These are phyloP conservation scores for Candida buenavistaensis DNA, from an alignment of 1,139 yeast genomes.

Conservation along the genomic window DNA sequence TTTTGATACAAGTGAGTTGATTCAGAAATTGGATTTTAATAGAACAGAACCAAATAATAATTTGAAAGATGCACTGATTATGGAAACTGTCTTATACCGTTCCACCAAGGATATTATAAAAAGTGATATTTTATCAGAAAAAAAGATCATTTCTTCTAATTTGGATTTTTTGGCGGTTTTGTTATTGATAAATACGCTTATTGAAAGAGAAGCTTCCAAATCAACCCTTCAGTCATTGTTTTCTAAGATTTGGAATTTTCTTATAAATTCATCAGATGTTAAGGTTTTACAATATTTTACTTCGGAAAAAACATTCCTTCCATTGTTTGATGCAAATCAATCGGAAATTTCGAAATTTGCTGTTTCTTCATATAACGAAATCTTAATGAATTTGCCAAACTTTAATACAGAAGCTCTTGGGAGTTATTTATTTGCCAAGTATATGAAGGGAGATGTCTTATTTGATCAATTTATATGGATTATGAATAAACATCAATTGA, in stretches of 20 bases:
- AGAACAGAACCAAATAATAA: constrained; percentile 2
- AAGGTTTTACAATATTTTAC: constrained; percentile 18
- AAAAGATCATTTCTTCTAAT: constrained; percentile 40
- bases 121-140: constrained; percentile 13
- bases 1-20: constrained; percentile 5
- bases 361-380: constrained; percentile 12
- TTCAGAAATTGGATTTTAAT: constrained; percentile 5
- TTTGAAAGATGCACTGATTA: constrained; percentile 13
- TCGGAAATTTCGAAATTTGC: constrained; percentile 6
- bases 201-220: constrained; percentile 18
- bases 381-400: constrained; percentile 9
- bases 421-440: constrained; percentile 7
- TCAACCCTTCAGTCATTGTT: constrained; percentile 15
- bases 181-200: constrained; percentile 31
- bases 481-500: constrained; percentile 15
- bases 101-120: constrained; percentile 21
- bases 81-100: constrained; percentile 14
- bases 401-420: constrained; percentile 4
- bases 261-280: constrained; percentile 17
- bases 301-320: constrained; percentile 19
- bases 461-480: constrained; percentile 18
- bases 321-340: constrained; percentile 5
- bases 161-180: constrained; percentile 50
- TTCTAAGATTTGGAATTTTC: constrained; percentile 44
- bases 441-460: not conserved